Percentiles rank a stretch among this genome's conserved stretches.
Conservation (phyloP, 148 eudicot species). For the Euryodendron excelsum region DNA sequence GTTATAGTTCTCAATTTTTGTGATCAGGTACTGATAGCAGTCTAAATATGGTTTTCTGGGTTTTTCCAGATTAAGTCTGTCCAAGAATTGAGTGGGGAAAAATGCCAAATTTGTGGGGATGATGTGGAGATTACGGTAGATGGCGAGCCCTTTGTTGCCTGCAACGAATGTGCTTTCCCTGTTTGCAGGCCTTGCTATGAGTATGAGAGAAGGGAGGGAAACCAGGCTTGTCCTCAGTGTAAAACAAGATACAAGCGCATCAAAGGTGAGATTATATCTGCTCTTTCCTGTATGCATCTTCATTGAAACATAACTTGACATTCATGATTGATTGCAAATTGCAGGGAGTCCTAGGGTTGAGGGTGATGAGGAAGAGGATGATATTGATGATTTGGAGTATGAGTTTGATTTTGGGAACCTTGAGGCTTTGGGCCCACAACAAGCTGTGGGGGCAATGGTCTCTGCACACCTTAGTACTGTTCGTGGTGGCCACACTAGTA, state of each 20-base stretch:
- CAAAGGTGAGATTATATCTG: slow-evolving; percentile 30
- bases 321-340: background rate
- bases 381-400: slow-evolving; percentile 49
- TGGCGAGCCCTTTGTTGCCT: slow-evolving; percentile 58
- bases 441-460: slow-evolving; percentile 17
- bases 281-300: background rate
- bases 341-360: slow-evolving; percentile 57
- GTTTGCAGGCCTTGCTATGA: slow-evolving; percentile 61
- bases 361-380: slow-evolving; percentile 66
- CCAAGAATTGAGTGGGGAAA: slow-evolving; percentile 53
- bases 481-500: slow-evolving; percentile 21
- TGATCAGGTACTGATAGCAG: background rate
- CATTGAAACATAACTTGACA: background rate
- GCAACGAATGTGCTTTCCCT: slow-evolving; percentile 68
- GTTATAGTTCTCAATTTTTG: background rate
- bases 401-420: slow-evolving; percentile 35
- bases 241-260: slow-evolving; percentile 62
- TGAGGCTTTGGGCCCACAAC: background rate
- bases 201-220: slow-evolving; percentile 61
- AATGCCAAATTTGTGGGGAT: slow-evolving; percentile 65
- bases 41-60: background rate
- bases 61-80: slow-evolving; percentile 37
- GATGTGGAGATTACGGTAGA: slow-evolving; percentile 44
- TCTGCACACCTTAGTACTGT: slow-evolving; percentile 20
- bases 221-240: slow-evolving; percentile 63